Conservation (phyloP, 331 rosid genomes). For the Rosa hybrid region DNA sequence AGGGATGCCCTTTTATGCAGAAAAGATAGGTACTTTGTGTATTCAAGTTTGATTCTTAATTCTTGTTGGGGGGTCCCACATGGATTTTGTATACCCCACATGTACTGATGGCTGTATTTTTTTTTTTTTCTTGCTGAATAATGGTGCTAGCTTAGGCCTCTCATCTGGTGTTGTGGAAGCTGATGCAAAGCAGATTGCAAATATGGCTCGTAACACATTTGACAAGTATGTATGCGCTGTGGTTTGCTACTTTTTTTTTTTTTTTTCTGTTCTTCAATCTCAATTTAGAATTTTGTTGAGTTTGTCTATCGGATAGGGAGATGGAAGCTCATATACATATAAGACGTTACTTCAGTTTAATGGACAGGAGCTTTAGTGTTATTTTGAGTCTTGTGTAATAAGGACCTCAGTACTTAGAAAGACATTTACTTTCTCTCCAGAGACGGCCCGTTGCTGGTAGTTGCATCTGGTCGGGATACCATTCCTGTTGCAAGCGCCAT, state of each 20-base stretch:
- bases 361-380: not conserved
- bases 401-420: not conserved
- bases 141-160: constrained; percentile 52
- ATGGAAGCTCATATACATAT: not conserved
- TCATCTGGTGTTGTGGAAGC: constrained; percentile 60
- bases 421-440: constrained; percentile 30
- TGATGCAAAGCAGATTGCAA: constrained; percentile 72
- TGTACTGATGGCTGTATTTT: constrained; percentile 22
- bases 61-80: not conserved
- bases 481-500: constrained; percentile 74
- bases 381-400: not conserved
- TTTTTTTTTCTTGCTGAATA: not conserved
- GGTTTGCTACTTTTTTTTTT: not conserved
- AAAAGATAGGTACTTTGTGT: constrained; percentile 47
- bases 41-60: not conserved
- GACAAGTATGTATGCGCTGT: constrained; percentile 45
- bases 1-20: constrained; percentile 6
- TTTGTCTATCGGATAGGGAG: not conserved
- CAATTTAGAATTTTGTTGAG: not conserved
- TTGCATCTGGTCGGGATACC: constrained; percentile 94
- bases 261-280: not conserved
- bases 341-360: not conserved
- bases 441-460: constrained; percentile 83
- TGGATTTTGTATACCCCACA: not conserved
- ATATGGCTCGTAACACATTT: constrained; percentile 65